phyloP scores from a whole-genome alignment of 225 moss, liverwort and hornwort genomes.

The Sphagnum contortum region DNA sequence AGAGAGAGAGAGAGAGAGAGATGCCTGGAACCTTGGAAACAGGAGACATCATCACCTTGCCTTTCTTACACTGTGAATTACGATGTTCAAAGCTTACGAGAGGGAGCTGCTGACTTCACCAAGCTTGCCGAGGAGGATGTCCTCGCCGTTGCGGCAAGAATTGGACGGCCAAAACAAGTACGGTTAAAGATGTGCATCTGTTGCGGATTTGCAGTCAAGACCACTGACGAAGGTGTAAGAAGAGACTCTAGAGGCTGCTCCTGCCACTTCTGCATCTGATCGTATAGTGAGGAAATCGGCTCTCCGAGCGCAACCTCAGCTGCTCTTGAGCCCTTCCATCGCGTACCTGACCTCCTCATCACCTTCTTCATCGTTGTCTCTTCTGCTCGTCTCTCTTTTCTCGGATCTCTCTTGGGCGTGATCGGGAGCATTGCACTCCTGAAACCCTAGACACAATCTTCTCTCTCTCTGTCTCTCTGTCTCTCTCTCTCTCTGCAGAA shows the following conservation, averaged over 20 bases:
- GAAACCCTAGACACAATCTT: too few species aligned
- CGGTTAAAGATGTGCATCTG: constrained; percentile 61
- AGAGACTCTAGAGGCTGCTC: constrained; percentile 37
- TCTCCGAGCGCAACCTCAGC: constrained; percentile 48
- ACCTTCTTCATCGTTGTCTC: too few species aligned
- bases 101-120: constrained; percentile 12
- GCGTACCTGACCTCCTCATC: constrained; percentile 28
- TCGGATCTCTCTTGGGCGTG: too few species aligned
- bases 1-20: too few species aligned
- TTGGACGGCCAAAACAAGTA: constrained; percentile 65
- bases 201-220: constrained; percentile 32
- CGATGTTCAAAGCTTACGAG: constrained; percentile 24
- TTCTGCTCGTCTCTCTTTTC: too few species aligned
- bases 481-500: not conserved
- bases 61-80: not conserved
- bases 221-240: constrained; percentile 42
- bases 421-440: too few species aligned
- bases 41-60: too few species aligned
- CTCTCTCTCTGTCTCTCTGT: too few species aligned
- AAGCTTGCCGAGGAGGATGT: constrained; percentile 16
- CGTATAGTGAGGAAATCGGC: constrained; percentile 64
- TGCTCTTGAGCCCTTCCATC: constrained; percentile 75
- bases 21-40: too few species aligned
- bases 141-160: constrained; percentile 15
- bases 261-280: constrained; percentile 51